Evolutionary conservation across 176 grass and related monocot genomes (phyloP), one percentile per base, ranked within the genome.

Genomic region (Rhynchospora breviuscula): DNA sequence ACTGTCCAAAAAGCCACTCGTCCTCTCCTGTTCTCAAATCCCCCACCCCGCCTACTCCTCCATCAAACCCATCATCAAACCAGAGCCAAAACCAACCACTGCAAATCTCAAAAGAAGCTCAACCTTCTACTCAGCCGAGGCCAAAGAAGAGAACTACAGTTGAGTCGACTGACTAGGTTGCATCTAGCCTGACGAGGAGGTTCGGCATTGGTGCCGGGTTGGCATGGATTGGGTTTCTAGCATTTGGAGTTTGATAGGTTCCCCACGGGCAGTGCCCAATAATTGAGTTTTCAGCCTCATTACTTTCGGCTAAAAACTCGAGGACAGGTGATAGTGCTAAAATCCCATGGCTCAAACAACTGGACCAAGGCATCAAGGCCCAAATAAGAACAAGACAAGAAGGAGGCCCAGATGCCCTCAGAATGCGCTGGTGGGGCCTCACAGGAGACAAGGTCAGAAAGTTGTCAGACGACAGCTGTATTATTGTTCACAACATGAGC

Each of bases 131-230:
- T 31, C 12, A 63, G 78, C 71, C 84, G 66, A 74, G 79, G 80
- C 86, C 82, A 60, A 95, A 81, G 88, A 89, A 84, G 65, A 83
- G 76, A 59, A 15, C 40, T 5, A 44, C 80, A 18, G 88, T 86
- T 5, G 96, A 98, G 10, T 91, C 91, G 9, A 95, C 96, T 12
- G 96, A 98, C 54, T 98, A 93, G 96, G 86, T 98, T 0, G 86
- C 96, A 25, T 93, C 93, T 53, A 89, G 86, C 64, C 84, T 99
- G 67, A 99, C 96, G 5, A 87, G 96, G 81, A 89, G 93, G 52
- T 99, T 99, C 45, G 96, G 96, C 7, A 89, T 99, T 79, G 96
- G 93, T 19, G 96, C 91, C 29, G 96, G 96, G n/a, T 88, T 98
- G 19, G 96, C 96, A 11, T 98, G 96, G 93, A 89, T 85, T 14